Evolutionary conservation across 2,329 filamentous ascomycete species (phyloP).

Genomic region (Tolypocladium endophyticum): DNA sequence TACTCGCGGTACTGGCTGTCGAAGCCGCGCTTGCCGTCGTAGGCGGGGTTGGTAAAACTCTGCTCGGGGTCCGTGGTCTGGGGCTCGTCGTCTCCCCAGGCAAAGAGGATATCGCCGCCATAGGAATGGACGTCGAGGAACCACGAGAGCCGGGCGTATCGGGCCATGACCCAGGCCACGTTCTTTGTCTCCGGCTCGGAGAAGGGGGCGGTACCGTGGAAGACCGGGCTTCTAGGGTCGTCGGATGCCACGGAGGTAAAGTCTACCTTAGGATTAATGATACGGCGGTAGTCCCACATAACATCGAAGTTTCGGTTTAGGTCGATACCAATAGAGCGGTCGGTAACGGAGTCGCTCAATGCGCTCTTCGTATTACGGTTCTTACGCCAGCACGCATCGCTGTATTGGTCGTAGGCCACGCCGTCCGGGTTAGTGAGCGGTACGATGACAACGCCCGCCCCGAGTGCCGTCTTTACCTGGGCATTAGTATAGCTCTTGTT

Average conservation of each 20-base stretch:
- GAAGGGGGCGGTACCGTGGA: conserved; percentile 37
- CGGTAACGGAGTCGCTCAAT: conserved; percentile 10
- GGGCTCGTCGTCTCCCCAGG: conserved; percentile 45
- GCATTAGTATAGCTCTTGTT: conserved; percentile 37
- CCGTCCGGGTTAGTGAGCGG: conserved; percentile 45
- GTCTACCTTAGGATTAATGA: conserved; percentile 29
- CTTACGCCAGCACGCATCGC: conserved; percentile 43
- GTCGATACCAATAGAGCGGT: conserved; percentile 31
- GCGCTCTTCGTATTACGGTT: conserved; percentile 37
- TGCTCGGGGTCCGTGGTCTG: conserved; percentile 33
- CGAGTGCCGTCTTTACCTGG: conserved; percentile 39
- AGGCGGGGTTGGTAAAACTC: conserved; percentile 42
- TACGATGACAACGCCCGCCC: conserved; percentile 41
- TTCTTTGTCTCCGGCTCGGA: conserved; percentile 48
- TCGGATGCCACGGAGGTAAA: conserved; percentile 23
- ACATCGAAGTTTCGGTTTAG: conserved; percentile 49
- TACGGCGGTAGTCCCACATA: conserved; percentile 39
- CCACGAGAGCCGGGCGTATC: conserved; percentile 40
- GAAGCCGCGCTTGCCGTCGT: conserved; percentile 39
- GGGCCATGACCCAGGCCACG: conserved; percentile 40
- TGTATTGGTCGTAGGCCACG: conserved; percentile 39
- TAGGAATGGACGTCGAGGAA: conserved; percentile 49
- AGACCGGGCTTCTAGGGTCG: conserved; percentile 33
- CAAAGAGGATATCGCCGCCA: conserved; percentile 40
- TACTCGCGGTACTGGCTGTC: conserved; percentile 34